Conservation (phyloP, 2,329 filamentous ascomycete genomes). For the Pseudogymnoascus sp. region DNA sequence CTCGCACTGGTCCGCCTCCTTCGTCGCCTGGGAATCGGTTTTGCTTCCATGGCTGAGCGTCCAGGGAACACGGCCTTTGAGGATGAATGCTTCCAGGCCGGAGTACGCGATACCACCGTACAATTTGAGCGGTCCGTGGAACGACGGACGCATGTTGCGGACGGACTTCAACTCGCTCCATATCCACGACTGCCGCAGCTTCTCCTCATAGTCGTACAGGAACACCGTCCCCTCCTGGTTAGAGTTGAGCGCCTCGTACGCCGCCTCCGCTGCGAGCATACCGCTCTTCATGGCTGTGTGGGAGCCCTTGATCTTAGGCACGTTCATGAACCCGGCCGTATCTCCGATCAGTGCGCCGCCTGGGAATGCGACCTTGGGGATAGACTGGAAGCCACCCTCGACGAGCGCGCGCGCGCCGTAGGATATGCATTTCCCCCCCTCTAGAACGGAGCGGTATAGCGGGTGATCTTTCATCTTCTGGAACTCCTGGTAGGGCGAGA, state of each 20-base stretch:
- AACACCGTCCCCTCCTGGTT: slow-evolving; percentile 65
- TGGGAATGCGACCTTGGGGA: slow-evolving; percentile 93
- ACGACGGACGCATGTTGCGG: slow-evolving; percentile 94
- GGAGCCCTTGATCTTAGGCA: slow-evolving; percentile 97
- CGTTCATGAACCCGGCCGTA: slow-evolving; percentile 91
- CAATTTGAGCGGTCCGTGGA: slow-evolving; percentile 78
- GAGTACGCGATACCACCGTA: slow-evolving; percentile 91
- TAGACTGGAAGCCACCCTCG: slow-evolving; percentile 95
- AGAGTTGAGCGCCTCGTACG: slow-evolving; percentile 64
- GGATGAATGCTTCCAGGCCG: slow-evolving; percentile 78
- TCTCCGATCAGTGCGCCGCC: slow-evolving; percentile 93
- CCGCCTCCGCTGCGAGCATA: slow-evolving; percentile 89
- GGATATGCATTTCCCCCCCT: slow-evolving; percentile 94
- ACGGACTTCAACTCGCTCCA: slow-evolving; percentile 94
- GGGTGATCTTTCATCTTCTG: slow-evolving; percentile 98
- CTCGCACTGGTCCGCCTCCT: slow-evolving; percentile 65
- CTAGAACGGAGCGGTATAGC: slow-evolving; percentile 76
- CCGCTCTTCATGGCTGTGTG: slow-evolving; percentile 97
- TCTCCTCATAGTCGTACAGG: slow-evolving; percentile 88
- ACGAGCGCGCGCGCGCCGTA: slow-evolving; percentile 88
- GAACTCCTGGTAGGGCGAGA: slow-evolving; percentile 92
- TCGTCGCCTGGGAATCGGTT: slow-evolving; percentile 71
- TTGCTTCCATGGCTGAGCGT: slow-evolving; percentile 72
- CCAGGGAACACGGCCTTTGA: slow-evolving; percentile 84
- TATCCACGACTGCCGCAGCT: slow-evolving; percentile 75